These are phyloP conservation scores for Aureobasidium musti DNA, from an alignment of 2,329 filamentous ascomycete genomes.

Conservation along the genomic window DNA sequence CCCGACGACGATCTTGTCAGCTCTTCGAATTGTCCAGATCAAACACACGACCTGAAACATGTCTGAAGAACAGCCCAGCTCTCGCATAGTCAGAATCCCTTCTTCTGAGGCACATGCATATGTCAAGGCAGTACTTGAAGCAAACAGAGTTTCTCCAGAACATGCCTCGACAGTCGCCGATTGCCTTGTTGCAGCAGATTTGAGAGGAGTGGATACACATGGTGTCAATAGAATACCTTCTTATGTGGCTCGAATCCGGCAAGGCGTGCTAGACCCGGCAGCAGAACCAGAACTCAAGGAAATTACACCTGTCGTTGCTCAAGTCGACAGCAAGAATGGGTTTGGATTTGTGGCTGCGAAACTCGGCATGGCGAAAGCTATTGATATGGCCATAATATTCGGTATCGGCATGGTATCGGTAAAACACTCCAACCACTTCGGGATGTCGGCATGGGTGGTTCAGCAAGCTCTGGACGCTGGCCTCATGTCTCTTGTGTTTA, in stretches of 20 bases:
- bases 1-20: neutral
- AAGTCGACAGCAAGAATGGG: slow-evolving; percentile 66
- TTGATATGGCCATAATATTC: slow-evolving; percentile 63
- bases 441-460: slow-evolving; percentile 77
- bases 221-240: slow-evolving; percentile 73
- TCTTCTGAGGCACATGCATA: slow-evolving; percentile 45
- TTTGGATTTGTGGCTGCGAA: slow-evolving; percentile 73
- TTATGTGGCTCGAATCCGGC: slow-evolving; percentile 70
- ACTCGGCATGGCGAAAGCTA: slow-evolving; percentile 63
- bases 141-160: slow-evolving; percentile 58
- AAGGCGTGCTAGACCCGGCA: slow-evolving; percentile 63
- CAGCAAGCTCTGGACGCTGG: slow-evolving; percentile 70
- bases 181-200: slow-evolving; percentile 69
- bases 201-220: slow-evolving; percentile 75
- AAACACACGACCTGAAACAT: neutral
- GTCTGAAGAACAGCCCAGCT: neutral
- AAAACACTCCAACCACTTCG: slow-evolving; percentile 76
- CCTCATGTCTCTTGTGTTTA: slow-evolving; percentile 61
- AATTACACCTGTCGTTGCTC: slow-evolving; percentile 68
- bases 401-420: slow-evolving; percentile 74
- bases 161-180: slow-evolving; percentile 63
- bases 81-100: slow-evolving; percentile 26
- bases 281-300: slow-evolving; percentile 60
- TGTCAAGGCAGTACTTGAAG: slow-evolving; percentile 56
- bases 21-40: neutral